Evolutionary conservation across 2,329 filamentous ascomycete genomes (phyloP).

Genomic region (Penicillium janthinellum): DNA sequence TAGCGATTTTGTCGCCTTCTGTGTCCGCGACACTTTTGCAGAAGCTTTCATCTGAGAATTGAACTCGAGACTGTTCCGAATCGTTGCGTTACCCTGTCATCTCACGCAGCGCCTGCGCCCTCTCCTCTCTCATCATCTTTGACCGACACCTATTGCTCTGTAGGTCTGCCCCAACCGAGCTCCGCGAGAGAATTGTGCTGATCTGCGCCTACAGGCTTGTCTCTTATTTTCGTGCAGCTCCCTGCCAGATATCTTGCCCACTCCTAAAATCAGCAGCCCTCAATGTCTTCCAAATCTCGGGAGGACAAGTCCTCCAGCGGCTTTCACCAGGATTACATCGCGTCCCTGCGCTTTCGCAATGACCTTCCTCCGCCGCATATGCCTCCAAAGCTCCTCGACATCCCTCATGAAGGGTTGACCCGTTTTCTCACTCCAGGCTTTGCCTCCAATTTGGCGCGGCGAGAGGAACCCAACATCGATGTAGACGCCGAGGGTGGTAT

Average conservation of each 20-base stretch:
- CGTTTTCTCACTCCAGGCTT: constrained; percentile 91
- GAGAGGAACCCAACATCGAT: constrained; percentile 94
- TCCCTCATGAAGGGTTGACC: constrained; percentile 87
- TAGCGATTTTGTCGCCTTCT: no score
- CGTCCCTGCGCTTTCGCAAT: constrained; percentile 93
- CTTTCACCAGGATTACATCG: constrained; percentile 94
- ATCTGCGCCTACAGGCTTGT: neutral
- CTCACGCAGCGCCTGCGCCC: neutral
- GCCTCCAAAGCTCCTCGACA: constrained; percentile 94
- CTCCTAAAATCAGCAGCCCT: neutral
- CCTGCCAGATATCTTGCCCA: no score
- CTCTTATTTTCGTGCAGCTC: neutral
- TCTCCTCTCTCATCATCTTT: neutral
- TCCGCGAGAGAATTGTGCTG: neutral
- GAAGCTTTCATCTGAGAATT: neutral
- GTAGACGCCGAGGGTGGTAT: constrained; percentile 97
- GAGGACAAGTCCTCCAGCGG: constrained; percentile 42
- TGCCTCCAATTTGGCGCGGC: constrained; percentile 82
- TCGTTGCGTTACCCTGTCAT: neutral
- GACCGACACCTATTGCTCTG: neutral
- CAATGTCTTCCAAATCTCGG: constrained; percentile 45
- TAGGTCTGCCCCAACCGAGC: neutral
- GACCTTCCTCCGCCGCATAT: constrained; percentile 90
- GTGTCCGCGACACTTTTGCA: neutral
- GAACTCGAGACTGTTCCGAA: neutral